A percentile compares a stretch with the other conserved stretches of the same genome.
These are phyloP conservation scores for Polyporus arcularius DNA, from an alignment of 768 basidiomycete genomes.

Conservation along the genomic window DNA sequence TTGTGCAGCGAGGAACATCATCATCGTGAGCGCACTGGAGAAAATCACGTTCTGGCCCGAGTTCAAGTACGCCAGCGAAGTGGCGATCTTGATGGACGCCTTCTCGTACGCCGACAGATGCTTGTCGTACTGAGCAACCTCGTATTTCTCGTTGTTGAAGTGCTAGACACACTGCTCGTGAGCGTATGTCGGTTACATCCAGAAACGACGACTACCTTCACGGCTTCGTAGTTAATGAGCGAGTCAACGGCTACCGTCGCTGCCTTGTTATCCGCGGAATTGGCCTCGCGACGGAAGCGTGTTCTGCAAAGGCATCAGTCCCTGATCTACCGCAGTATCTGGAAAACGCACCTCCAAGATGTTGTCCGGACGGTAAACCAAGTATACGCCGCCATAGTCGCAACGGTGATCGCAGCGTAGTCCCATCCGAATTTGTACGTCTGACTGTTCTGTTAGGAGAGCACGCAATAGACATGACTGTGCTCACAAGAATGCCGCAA, in stretches of 20 bases:
- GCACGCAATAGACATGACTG: neutral
- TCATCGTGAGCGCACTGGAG: slow-evolving; percentile 86
- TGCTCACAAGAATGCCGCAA: slow-evolving; percentile 89
- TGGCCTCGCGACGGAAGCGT: slow-evolving; percentile 89
- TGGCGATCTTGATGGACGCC: slow-evolving; percentile 91
- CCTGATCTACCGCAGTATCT: neutral
- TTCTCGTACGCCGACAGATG: slow-evolving; percentile 87
- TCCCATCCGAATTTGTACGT: slow-evolving; percentile 98
- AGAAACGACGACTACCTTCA: slow-evolving; percentile 66
- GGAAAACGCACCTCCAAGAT: slow-evolving; percentile 78
- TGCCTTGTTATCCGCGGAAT: slow-evolving; percentile 95
- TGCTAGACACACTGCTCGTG: slow-evolving; percentile 49
- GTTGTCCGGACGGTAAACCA: slow-evolving; percentile 98
- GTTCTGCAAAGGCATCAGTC: neutral
- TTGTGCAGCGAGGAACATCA: slow-evolving; percentile 97
- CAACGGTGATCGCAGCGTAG: slow-evolving; percentile 87
- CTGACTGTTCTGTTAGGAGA: slow-evolving; percentile 39
- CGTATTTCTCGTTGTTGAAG: slow-evolving; percentile 96
- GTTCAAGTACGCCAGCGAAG: slow-evolving; percentile 89
- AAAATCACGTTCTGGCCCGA: slow-evolving; percentile 98
- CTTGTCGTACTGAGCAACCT: slow-evolving; percentile 89
- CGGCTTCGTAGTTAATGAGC: slow-evolving; percentile 97
- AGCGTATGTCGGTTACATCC: too few species aligned
- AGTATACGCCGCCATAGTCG: slow-evolving; percentile 87
- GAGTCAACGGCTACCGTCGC: slow-evolving; percentile 94